These are phyloP conservation scores for Rhizopus microsporus DNA, from an alignment of 371 early-diverging fungal genomes.

Conservation along the genomic window DNA sequence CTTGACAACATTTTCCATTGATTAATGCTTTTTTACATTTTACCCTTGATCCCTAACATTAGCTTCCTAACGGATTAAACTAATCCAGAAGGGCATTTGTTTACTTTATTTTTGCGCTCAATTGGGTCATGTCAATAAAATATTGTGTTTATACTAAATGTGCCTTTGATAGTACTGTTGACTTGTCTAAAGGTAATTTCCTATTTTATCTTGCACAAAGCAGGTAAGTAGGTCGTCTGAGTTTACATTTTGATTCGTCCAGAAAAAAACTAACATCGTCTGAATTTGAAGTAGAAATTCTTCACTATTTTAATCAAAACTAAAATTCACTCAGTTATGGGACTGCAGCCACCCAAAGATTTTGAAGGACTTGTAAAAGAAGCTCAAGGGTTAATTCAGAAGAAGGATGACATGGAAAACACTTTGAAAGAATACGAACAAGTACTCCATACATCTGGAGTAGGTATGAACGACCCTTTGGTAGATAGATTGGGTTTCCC, in stretches of 20 bases:
- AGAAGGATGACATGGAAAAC: constrained; percentile 63
- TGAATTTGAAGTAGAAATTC: neutral
- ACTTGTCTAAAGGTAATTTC: neutral
- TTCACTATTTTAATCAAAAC: neutral
- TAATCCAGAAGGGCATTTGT: no score
- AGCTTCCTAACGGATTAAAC: no score
- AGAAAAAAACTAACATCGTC: no score
- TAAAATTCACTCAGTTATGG: constrained; percentile 12
- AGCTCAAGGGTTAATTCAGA: constrained; percentile 60
- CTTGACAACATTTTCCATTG: no score
- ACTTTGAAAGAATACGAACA: constrained; percentile 58
- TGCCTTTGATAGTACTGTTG: no score
- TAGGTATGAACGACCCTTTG: constrained; percentile 72
- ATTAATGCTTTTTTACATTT: no score
- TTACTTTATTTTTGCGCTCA: no score
- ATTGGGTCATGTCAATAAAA: no score
- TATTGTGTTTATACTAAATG: no score
- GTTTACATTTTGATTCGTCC: no score
- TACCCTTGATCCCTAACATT: no score
- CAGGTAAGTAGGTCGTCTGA: no score
- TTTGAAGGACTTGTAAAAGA: constrained; percentile 14
- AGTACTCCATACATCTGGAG: constrained; percentile 60
- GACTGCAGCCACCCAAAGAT: constrained; percentile 15
- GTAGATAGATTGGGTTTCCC: constrained; percentile 85
- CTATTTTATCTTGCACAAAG: neutral